phyloP scores from a whole-genome alignment of 2,329 filamentous ascomycete species.

The Beauveria scarabaeidicola region DNA sequence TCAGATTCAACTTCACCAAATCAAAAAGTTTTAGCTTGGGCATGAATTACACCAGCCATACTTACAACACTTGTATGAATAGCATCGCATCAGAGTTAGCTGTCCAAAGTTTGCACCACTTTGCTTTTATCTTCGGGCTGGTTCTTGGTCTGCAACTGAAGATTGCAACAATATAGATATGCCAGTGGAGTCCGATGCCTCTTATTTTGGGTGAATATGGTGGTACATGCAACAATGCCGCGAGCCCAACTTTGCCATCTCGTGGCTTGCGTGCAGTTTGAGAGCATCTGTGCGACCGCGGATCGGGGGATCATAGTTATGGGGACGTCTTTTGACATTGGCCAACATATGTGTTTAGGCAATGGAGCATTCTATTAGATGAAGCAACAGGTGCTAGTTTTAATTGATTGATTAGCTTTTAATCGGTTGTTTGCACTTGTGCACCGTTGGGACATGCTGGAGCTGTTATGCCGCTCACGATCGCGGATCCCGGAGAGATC shows the following conservation, averaged over 20 bases:
- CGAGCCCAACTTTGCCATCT: not conserved
- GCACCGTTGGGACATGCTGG: not conserved
- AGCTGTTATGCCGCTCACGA: no score
- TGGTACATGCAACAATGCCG: not conserved
- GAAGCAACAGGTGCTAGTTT: conserved; percentile 8
- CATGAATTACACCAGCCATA: conserved; percentile 12
- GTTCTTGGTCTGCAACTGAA: not conserved
- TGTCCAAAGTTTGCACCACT: conserved; percentile 6
- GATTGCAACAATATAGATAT: conserved; percentile 7
- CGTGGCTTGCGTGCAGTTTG: not conserved
- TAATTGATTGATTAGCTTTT: conserved; percentile 10
- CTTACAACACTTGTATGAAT: conserved; percentile 14
- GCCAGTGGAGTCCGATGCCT: not conserved
- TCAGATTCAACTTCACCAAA: conserved; percentile 6
- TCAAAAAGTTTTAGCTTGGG: conserved; percentile 13
- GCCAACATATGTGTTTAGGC: not conserved
- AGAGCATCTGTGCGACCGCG: not conserved
- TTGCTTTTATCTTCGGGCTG: conserved; percentile 4
- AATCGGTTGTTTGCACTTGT: not conserved
- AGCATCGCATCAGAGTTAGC: conserved; percentile 11
- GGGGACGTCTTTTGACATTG: not conserved
- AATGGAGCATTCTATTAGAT: not conserved
- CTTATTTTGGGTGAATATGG: not conserved
- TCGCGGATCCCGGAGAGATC: no score
- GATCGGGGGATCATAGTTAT: not conserved